phyloP scores from a whole-genome alignment of 129 eudicot genomes.

The Solidago caesia region DNA sequence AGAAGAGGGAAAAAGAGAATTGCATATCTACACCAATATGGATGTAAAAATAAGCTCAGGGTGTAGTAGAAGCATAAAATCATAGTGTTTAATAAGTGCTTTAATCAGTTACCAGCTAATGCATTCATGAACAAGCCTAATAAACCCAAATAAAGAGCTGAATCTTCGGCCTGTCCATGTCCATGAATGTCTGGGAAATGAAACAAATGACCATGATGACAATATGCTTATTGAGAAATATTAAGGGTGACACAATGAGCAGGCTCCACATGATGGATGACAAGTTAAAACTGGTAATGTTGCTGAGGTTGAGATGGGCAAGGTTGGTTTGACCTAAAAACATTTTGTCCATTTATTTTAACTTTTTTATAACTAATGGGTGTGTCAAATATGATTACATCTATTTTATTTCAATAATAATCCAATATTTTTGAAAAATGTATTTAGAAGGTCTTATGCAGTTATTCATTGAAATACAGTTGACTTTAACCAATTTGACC shows the following conservation, averaged over 20 bases:
- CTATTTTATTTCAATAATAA: not conserved
- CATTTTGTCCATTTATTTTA: not conserved
- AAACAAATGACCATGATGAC: not conserved
- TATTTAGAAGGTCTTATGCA: not conserved
- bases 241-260: not conserved
- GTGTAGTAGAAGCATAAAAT: not conserved
- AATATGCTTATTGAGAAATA: not conserved
- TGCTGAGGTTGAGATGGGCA: not conserved
- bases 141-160: constrained; percentile 83
- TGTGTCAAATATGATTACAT: not conserved
- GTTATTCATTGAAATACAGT: not conserved
- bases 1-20: constrained; percentile 83
- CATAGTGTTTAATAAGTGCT: not conserved
- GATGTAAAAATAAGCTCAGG: not conserved
- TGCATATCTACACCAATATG: constrained; percentile 68
- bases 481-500: not conserved
- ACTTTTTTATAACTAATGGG: not conserved
- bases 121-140: constrained; percentile 81
- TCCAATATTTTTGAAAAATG: not conserved
- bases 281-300: not conserved
- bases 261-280: not conserved
- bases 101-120: constrained; percentile 57
- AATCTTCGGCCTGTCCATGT: constrained; percentile 70
- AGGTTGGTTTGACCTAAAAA: not conserved
- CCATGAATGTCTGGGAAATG: not conserved